These are phyloP conservation scores for Cyclocybe aegerita DNA, from an alignment of 768 basidiomycete genomes.

Conservation along the genomic window DNA sequence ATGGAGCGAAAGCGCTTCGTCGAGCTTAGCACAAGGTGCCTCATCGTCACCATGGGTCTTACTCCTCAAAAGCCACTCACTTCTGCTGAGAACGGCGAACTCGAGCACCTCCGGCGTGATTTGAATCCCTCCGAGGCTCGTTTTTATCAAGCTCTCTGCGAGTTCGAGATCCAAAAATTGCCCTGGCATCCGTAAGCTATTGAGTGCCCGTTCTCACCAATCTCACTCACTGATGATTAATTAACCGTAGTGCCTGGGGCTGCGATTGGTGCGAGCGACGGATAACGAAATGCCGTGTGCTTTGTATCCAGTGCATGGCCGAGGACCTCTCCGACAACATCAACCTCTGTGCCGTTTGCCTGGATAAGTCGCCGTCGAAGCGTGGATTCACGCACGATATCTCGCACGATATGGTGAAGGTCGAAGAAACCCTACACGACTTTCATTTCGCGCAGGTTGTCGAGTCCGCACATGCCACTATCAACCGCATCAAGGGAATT, in stretches of 20 bases:
- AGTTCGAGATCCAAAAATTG: constrained; percentile 32
- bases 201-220: background rate
- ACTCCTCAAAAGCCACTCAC: constrained; percentile 29
- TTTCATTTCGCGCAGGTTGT: constrained; percentile 26
- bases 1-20: constrained; percentile 30
- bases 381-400: constrained; percentile 29
- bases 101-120: constrained; percentile 28
- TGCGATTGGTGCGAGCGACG: constrained; percentile 32
- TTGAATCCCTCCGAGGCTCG: constrained; percentile 33
- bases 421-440: constrained; percentile 31
- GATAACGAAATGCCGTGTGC: constrained; percentile 29
- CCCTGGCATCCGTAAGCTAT: constrained; percentile 34
- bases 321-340: constrained; percentile 33
- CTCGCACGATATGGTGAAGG: constrained; percentile 30
- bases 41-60: constrained; percentile 27
- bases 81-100: constrained; percentile 24
- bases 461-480: constrained; percentile 20
- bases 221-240: background rate
- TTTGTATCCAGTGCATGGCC: constrained; percentile 32
- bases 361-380: constrained; percentile 26
- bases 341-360: constrained; percentile 30
- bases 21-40: constrained; percentile 26
- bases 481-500: constrained; percentile 25
- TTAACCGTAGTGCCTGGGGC: constrained; percentile 15
- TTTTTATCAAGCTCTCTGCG: constrained; percentile 31